Base-by-base conservation (phyloP, 2,329 filamentous ascomycete genomes). In the Cercospora sp. region DNA sequence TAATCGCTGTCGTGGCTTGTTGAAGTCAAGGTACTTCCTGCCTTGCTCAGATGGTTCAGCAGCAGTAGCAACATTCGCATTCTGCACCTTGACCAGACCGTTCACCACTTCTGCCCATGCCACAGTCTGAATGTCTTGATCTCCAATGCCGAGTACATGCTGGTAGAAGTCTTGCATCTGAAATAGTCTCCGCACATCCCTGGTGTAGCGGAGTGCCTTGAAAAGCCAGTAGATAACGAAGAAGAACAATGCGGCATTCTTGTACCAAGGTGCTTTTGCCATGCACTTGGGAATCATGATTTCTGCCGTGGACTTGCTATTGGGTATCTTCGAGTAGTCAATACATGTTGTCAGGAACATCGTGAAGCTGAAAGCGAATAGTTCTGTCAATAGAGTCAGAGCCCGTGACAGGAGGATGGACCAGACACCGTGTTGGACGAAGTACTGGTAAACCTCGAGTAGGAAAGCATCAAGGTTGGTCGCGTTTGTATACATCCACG, bases 401-500 rank as follows among this genome's bases (percentile, higher is more conserved):
- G 86, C 79, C 65, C 91, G 87, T 66, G 89, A 88, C 48, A 94
- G 84, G 10, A 95, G 76, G 64, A 97, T 97, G 66, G 92, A 96
- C 86, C 89, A 93, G 42, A 97, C 88, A 0, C 94, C 94, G 71
- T 92, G 90, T 1, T 90, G 91, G 62, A 90, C 84, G 75, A 91
- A 97, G 79, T 97, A 97, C 71, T 91, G 86, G 78, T 97, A 97
- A 3, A 97, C 92, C 70, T 91, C 91, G 65, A 88, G 87, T 76
- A 97, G 88, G 78, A 97, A 97, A 74, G 89, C 90, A 79, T 97
- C 94, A 63, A 97, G 83, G 76, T 97, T 95, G 42, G 91, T 88
- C 66, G 95, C 92, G 75, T 97, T 97, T 64, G 92, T 92, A 91
- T 94, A 97, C 80, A 92, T 87, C 90, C 93, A 97, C 83, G 97